Conservation (phyloP, 345 rosid species). For the Eutrema heterophyllum region DNA sequence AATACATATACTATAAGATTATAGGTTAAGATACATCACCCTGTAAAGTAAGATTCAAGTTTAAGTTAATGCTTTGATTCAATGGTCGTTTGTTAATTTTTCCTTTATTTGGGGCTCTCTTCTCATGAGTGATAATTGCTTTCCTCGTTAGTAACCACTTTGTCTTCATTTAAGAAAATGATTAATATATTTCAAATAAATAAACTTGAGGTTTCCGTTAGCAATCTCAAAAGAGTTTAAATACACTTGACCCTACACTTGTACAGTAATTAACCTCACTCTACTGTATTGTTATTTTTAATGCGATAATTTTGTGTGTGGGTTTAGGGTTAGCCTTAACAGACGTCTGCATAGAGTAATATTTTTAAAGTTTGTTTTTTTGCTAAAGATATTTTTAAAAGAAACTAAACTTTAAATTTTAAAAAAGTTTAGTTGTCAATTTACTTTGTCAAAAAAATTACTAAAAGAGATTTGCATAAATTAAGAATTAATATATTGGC, state of each 20-base stretch:
- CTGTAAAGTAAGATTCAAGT: slow-evolving; percentile 36
- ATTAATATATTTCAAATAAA: not conserved
- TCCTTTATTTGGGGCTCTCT: slow-evolving; percentile 9
- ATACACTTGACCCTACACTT: slow-evolving; percentile 20
- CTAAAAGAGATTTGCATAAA: not conserved
- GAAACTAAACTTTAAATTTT: too few species aligned
- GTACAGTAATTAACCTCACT: slow-evolving; percentile 22
- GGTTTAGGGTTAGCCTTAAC: not conserved
- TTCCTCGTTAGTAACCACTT: slow-evolving; percentile 25
- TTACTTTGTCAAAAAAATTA: not conserved
- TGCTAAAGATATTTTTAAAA: too few species aligned
- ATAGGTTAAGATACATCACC: slow-evolving; percentile 26
- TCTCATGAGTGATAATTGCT: slow-evolving; percentile 32
- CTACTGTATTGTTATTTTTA: slow-evolving; percentile 12
- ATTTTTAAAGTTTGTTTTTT: too few species aligned
- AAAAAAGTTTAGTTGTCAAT: not conserved
- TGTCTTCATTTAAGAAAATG: slow-evolving; percentile 28
- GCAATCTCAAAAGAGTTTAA: slow-evolving; percentile 3
- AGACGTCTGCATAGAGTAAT: not conserved
- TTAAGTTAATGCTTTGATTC: slow-evolving; percentile 36
- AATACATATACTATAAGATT: slow-evolving; percentile 13
- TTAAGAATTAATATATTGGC: not conserved
- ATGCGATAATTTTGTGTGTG: not conserved
- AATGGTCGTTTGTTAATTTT: slow-evolving; percentile 30
- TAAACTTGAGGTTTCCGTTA: slow-evolving; percentile 7